A percentile compares a stretch with the other conserved stretches of the same genome.
Conservation (phyloP, 192 early-diverging fungal species). For the Chytriomyces hyalinus region DNA sequence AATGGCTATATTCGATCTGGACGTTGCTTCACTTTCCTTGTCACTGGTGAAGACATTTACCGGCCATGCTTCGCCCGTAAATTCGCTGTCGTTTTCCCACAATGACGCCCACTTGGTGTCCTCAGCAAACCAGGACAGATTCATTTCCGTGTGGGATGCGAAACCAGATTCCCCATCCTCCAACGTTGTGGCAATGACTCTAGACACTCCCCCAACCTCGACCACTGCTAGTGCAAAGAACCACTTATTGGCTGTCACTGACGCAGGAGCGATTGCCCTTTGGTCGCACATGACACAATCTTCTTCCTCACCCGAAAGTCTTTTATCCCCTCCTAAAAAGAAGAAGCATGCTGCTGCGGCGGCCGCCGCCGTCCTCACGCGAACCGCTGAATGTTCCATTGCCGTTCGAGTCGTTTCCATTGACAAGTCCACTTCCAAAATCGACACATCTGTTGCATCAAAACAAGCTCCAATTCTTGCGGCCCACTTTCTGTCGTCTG, state of each 20-base stretch:
- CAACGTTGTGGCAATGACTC: constrained; percentile 34
- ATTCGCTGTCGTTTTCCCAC: constrained; percentile 14
- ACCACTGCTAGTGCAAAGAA: background rate
- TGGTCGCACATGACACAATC: constrained; percentile 27
- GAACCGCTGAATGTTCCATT: constrained; percentile 3
- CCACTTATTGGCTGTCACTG: constrained; percentile 45
- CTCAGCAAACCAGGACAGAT: constrained; percentile 46
- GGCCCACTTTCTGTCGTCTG: constrained; percentile 24
- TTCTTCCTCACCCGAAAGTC: background rate
- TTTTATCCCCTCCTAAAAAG: constrained; percentile 9
- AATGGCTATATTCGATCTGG: background rate
- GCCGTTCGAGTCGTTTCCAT: constrained; percentile 15
- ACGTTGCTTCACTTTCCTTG: background rate
- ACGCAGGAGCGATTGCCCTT: constrained; percentile 42
- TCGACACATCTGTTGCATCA: background rate
- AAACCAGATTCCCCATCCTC: constrained; percentile 4
- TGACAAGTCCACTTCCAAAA: constrained; percentile 8
- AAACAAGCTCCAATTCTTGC: constrained; percentile 32
- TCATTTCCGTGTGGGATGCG: constrained; percentile 48
- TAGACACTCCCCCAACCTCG: constrained; percentile 26
- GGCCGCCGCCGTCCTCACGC: background rate
- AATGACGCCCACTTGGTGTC: constrained; percentile 34
- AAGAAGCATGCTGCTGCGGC: constrained; percentile 20
- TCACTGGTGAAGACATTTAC: constrained; percentile 34
- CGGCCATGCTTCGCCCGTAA: constrained; percentile 49